Conservation (phyloP, 208 protist species). For the Paratrypanosoma confusum region DNA sequence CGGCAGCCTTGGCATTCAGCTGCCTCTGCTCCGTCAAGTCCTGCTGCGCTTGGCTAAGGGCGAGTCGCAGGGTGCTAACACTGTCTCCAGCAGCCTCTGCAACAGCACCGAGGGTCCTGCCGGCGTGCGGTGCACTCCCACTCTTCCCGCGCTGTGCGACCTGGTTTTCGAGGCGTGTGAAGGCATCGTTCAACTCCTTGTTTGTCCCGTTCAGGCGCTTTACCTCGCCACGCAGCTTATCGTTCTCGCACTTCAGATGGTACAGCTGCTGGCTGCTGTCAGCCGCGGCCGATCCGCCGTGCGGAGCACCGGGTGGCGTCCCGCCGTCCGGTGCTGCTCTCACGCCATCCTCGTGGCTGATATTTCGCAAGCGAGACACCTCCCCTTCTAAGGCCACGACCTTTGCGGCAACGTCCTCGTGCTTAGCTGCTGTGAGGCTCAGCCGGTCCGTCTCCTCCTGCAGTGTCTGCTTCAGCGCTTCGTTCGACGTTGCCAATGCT, state of each 20-base stretch:
- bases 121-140: too few relatives aligned
- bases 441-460: constrained; percentile 51
- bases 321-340: too few relatives aligned
- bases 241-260: constrained; percentile 33
- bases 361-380: too few relatives aligned
- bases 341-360: too few relatives aligned
- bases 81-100: too few relatives aligned
- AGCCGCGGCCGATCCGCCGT: too few relatives aligned
- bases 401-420: constrained; percentile 30
- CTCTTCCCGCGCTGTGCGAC: too few relatives aligned
- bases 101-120: too few relatives aligned
- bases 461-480: constrained; percentile 33
- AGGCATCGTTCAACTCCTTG: too few relatives aligned
- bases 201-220: constrained; percentile 22
- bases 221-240: constrained; percentile 24
- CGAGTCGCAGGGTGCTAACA: constrained; percentile 2
- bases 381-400: constrained; percentile 6
- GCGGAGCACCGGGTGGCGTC: too few relatives aligned
- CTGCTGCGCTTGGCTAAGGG: constrained; percentile 11
- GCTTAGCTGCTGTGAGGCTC: constrained; percentile 48
- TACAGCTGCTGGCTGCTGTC: constrained; percentile 7
- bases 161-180: too few relatives aligned
- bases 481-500: constrained; percentile 11
- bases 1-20: constrained; percentile 4
- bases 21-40: constrained; percentile 6